Base-by-base conservation (phyloP, 2,329 filamentous ascomycete genomes). In the Malbranchea zuffiana region DNA sequence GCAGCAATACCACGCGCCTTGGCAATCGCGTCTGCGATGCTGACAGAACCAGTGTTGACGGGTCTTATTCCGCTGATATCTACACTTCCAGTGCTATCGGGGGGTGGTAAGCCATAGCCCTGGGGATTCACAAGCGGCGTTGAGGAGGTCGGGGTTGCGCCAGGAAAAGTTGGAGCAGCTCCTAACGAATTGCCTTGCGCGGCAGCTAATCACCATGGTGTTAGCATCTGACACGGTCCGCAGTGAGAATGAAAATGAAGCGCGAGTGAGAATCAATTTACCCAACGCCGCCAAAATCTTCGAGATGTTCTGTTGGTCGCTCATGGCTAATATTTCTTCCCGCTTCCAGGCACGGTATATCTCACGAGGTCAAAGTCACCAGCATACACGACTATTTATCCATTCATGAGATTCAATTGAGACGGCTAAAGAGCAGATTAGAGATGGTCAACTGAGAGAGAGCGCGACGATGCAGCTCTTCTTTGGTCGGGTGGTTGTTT, bases 1-100 rank as follows among this genome's bases (percentile, higher is more conserved):
- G 81, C 77, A 26, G 85, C 83, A 57, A 82, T 83, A 27, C 79
- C 81, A 56, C 82, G 82, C 31, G 84, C 85, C 56, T 86, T 84
- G 25, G 85, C 82, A 50, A 93, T 79, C 32, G 84, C 82, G 57
- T 92, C 84, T 41, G 80, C 74, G 46, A 93, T 79, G 59, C 79
- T 88, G 49, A 92, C 79, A 13, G 80, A 84, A 41, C 85, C 85
- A 19, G 82, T 82, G 55, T 73, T 84, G 38, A 80, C 72, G 3
- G 85, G 84, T 51, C 82, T 81, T 54, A 90, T 83, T 38, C 74
- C 71, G 60, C 80, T 87, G 35, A 93, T 62, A 54, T 93, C 84
- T 44, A 92, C 68, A 49, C 75, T 86, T 34, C 84, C 84, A 41
- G 80, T 82, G 39, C 43, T 53, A 39, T 51, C 54, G 28, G 56